These are phyloP conservation scores for Tulasnella sp. DNA, from an alignment of 768 basidiomycete genomes.

Conservation along the genomic window DNA sequence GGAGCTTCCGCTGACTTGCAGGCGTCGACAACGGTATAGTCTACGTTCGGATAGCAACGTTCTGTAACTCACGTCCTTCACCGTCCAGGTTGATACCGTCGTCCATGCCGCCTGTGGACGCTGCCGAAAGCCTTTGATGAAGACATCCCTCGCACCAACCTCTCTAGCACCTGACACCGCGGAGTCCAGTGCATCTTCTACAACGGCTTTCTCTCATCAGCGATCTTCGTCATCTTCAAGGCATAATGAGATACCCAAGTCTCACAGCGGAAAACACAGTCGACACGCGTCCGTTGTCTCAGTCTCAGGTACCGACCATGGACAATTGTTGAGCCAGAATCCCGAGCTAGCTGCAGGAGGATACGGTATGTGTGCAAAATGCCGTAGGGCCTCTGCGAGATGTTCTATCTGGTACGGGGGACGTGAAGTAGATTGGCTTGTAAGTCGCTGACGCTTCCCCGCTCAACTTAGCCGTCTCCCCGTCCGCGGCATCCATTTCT, in stretches of 20 bases:
- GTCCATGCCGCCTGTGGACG: slow-evolving; percentile 59
- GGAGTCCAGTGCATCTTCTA: background rate
- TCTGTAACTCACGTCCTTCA: background rate
- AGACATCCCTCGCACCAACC: slow-evolving; percentile 29
- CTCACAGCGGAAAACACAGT: background rate
- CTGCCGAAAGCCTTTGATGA: slow-evolving; percentile 52
- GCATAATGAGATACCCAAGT: background rate
- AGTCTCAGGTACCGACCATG: background rate
- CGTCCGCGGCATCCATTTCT: slow-evolving; percentile 55
- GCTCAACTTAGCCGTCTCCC: slow-evolving; percentile 51
- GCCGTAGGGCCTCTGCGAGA: slow-evolving; percentile 33
- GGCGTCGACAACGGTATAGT: slow-evolving; percentile 39
- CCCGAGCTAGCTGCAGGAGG: slow-evolving; percentile 25
- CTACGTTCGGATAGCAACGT: background rate
- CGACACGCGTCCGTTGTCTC: background rate
- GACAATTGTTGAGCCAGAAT: slow-evolving; percentile 9
- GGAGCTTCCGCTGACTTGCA: slow-evolving; percentile 40
- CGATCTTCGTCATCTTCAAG: background rate
- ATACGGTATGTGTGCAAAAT: slow-evolving; percentile 46
- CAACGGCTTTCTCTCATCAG: background rate
- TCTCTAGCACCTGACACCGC: background rate
- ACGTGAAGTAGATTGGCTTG: background rate
- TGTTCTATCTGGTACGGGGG: slow-evolving; percentile 65
- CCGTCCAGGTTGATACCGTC: slow-evolving; percentile 51
- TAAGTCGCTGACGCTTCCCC: background rate